A percentile compares a stretch with the other conserved stretches of the same genome.
Evolutionary conservation across 116 monocot species (phyloP).

Genomic region (Zostera marina): DNA sequence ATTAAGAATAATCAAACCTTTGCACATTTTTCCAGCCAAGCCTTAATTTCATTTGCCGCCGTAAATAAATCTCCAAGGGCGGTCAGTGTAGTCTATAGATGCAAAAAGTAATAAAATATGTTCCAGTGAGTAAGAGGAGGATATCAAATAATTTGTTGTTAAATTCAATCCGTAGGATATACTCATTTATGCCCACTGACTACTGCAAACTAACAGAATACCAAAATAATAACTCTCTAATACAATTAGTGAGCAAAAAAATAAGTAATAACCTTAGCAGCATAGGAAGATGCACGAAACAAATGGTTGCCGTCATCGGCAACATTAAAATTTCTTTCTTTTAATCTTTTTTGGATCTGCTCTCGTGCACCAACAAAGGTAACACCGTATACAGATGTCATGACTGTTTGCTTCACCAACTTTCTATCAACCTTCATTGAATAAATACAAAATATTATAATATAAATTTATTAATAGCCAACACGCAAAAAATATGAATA

Average conservation of each 20-base stretch:
- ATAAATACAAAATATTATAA: not conserved
- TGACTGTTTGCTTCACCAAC: slow-evolving; percentile 94
- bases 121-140: too few species aligned
- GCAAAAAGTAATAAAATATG: not conserved
- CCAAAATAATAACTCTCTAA: too few species aligned
- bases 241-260: too few species aligned
- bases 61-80: slow-evolving; percentile 91
- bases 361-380: slow-evolving; percentile 90
- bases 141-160: too few species aligned
- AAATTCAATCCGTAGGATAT: too few species aligned
- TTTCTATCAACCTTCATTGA: slow-evolving; percentile 73
- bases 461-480: not conserved
- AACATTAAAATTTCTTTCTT: slow-evolving; percentile 39
- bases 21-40: slow-evolving; percentile 90
- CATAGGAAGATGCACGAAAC: slow-evolving; percentile 74
- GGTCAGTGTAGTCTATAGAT: slow-evolving; percentile 46
- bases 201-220: too few species aligned
- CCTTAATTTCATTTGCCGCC: slow-evolving; percentile 81
- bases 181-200: too few species aligned
- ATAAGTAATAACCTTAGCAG: too few species aligned
- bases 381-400: slow-evolving; percentile 99
- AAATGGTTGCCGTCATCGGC: slow-evolving; percentile 31
- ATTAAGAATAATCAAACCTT: slow-evolving; percentile 35
- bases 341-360: slow-evolving; percentile 81
- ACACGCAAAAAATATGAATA: not conserved